Evolutionary conservation across 306 rosid genomes (phyloP).

Genomic region (Astragalus glycyphyllos): DNA sequence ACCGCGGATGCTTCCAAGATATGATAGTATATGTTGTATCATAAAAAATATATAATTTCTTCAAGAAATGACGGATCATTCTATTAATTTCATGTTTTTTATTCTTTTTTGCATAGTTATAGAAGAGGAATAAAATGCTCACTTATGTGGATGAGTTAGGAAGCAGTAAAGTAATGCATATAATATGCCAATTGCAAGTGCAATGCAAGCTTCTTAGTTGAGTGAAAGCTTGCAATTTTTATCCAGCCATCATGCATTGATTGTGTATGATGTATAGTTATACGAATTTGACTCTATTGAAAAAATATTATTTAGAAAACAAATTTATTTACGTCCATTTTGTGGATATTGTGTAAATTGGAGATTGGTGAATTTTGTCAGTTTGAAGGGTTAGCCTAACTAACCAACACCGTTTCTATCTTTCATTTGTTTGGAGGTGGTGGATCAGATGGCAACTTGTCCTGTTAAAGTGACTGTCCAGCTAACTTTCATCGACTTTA

Average conservation of each 20-base stretch:
- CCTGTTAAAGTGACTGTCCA: too few relatives aligned
- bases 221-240: constrained; percentile 38
- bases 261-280: constrained; percentile 9
- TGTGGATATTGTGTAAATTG: too few relatives aligned
- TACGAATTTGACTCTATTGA: neutral
- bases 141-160: constrained; percentile 26
- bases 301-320: neutral
- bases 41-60: constrained; percentile 13
- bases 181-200: constrained; percentile 17
- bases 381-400: too few relatives aligned
- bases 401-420: too few relatives aligned
- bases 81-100: neutral
- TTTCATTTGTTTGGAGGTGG: too few relatives aligned
- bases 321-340: too few relatives aligned
- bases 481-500: too few relatives aligned
- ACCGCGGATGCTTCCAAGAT: constrained; percentile 66
- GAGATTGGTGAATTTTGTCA: too few relatives aligned
- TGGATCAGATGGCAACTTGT: too few relatives aligned
- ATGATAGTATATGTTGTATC: constrained; percentile 35
- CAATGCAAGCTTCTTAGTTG: constrained; percentile 27
- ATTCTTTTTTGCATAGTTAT: constrained; percentile 13
- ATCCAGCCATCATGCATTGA: neutral
- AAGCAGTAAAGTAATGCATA: constrained; percentile 11
- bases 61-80: constrained; percentile 33
- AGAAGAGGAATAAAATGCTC: constrained; percentile 29